A percentile compares a stretch with the other conserved stretches of the same genome.
Evolutionary conservation across 257 asterid species (phyloP).

Genomic region (Gardenia jasminoides): DNA sequence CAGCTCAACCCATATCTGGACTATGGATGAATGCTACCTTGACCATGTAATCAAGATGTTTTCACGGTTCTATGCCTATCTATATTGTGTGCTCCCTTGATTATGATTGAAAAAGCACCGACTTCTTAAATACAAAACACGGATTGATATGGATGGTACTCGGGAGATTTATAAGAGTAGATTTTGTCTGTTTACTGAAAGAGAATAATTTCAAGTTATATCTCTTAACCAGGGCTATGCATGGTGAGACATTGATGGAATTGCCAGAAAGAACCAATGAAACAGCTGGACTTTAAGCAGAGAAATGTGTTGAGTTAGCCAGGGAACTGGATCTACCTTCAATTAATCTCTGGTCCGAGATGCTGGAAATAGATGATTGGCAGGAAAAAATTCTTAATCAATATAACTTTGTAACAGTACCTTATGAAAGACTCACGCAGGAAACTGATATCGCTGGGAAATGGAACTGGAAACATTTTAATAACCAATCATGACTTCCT

Average conservation of each 20-base stretch:
- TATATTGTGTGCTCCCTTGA: background rate
- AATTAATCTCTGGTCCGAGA: slow-evolving; percentile 79
- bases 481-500: background rate
- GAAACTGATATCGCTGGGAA: background rate
- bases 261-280: slow-evolving; percentile 76
- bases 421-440: background rate
- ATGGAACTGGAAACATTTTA: background rate
- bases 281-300: slow-evolving; percentile 61
- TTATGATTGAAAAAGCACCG: background rate
- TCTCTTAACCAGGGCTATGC: slow-evolving; percentile 47
- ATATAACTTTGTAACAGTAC: background rate
- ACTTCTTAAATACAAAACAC: background rate
- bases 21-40: background rate
- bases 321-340: slow-evolving; percentile 72
- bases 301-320: slow-evolving; percentile 65
- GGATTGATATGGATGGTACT: background rate
- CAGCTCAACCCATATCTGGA: background rate
- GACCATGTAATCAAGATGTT: background rate
- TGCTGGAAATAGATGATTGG: slow-evolving; percentile 86
- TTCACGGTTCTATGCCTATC: background rate
- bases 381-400: slow-evolving; percentile 54
- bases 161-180: background rate
- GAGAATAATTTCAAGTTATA: no score
- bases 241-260: slow-evolving; percentile 67
- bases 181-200: background rate